phyloP scores from a whole-genome alignment of 371 early-diverging fungal genomes.

The Mucor circinelloides region DNA sequence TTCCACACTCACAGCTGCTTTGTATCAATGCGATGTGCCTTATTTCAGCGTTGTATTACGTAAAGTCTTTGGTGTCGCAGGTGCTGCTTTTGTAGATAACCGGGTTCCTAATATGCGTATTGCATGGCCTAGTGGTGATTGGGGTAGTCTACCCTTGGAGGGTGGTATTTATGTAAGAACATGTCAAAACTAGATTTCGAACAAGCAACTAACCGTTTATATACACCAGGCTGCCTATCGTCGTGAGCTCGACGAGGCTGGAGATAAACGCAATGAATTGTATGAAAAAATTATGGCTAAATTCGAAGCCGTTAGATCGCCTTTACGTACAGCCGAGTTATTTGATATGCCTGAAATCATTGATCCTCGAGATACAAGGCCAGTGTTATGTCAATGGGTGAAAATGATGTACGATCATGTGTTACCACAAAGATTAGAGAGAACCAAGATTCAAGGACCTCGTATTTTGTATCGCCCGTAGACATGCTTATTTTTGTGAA shows the following conservation, averaged over 20 bases:
- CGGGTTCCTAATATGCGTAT: constrained; percentile 47
- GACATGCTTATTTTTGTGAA: not conserved
- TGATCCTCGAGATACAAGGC: constrained; percentile 53
- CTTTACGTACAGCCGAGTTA: constrained; percentile 45
- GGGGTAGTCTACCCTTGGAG: constrained; percentile 50
- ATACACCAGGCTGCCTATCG: constrained; percentile 41
- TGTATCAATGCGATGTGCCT: constrained; percentile 51
- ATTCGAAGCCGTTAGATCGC: constrained; percentile 49
- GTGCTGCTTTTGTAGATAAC: constrained; percentile 53
- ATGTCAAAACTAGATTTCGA: not conserved
- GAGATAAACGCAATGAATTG: constrained; percentile 45
- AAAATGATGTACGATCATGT: constrained; percentile 43
- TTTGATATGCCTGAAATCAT: constrained; percentile 54
- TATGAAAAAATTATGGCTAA: constrained; percentile 41
- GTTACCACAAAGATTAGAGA: constrained; percentile 41
- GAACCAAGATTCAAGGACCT: constrained; percentile 36
- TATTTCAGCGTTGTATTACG: constrained; percentile 48
- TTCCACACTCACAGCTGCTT: constrained; percentile 45
- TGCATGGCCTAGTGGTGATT: constrained; percentile 51
- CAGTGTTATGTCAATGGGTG: constrained; percentile 48
- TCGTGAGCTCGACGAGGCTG: constrained; percentile 46
- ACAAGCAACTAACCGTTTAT: not conserved
- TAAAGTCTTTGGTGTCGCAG: constrained; percentile 54
- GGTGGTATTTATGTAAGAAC: constrained; percentile 36
- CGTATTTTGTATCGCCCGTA: constrained; percentile 43